Evolutionary conservation across 495 filamentous ascomycete species (phyloP).

Genomic region (Penicillium canariense): DNA sequence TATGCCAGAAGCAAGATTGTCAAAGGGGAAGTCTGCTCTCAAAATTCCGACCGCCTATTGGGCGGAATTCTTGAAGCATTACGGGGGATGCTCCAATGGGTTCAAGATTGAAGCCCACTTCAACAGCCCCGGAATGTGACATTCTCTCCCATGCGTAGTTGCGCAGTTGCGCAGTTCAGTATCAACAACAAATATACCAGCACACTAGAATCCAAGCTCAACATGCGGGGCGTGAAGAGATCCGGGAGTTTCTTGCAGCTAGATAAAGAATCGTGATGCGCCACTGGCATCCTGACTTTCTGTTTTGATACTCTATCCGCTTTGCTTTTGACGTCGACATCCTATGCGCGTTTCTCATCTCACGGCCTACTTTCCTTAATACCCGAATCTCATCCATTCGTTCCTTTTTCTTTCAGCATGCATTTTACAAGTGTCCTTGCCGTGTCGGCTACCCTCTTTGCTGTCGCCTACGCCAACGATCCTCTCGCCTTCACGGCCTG

Average conservation of each 20-base stretch:
- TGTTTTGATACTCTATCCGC: background rate
- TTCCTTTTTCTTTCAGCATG: slow-evolving; percentile 14
- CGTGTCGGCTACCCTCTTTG: slow-evolving; percentile 28
- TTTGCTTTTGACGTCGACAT: slow-evolving; percentile 5
- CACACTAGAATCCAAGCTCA: slow-evolving; percentile 9
- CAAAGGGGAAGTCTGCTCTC: background rate
- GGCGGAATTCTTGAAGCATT: background rate
- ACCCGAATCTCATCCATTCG: slow-evolving; percentile 1
- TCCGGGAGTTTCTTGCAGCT: background rate
- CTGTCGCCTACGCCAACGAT: slow-evolving; percentile 30
- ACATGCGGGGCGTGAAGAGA: slow-evolving; percentile 14
- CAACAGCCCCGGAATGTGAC: slow-evolving; percentile 25
- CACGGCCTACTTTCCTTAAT: slow-evolving; percentile 20
- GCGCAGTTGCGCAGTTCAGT: slow-evolving; percentile 6
- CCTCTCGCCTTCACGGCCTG: slow-evolving; percentile 43
- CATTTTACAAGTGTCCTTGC: slow-evolving; percentile 34
- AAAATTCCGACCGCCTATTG: background rate
- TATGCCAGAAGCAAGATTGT: background rate
- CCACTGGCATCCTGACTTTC: slow-evolving; percentile 14
- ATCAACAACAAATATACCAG: slow-evolving; percentile 22
- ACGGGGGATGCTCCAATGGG: background rate
- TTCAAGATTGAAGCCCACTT: background rate
- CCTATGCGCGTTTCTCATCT: background rate
- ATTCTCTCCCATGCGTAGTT: slow-evolving; percentile 23
- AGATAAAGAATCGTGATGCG: slow-evolving; percentile 26